Evolutionary conservation across 345 rosid species (phyloP), one percentile per base, ranked within the genome.

Genomic region (Odontarrhena argentea): DNA sequence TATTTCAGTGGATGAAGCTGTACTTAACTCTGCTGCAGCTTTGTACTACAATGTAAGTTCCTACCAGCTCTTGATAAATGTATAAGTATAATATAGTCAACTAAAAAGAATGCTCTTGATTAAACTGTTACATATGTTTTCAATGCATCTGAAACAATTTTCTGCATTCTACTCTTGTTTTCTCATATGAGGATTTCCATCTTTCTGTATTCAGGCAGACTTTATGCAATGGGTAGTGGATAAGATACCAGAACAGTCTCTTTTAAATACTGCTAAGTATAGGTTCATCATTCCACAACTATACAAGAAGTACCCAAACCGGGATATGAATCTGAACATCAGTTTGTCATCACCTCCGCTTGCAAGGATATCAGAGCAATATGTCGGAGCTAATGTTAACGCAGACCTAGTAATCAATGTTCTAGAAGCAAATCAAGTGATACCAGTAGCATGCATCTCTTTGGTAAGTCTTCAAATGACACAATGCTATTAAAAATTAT

Each of bases 391-490:
- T 57, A 81, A 82, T n/a, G 85, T 94, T 43, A 74, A 80, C 71
- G 80, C 81, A 5, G 87, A 86, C 75, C 76, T 90, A 78, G 75
- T 87, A 71, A 87, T 90, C 61, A 78, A 90, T 74, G 96, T 94
- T 64, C 63, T 87, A 73, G 84, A 87, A 69, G 83, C 70, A 53
- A 77, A 71, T 51, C 67, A 84, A 78, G 88, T 78, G 35, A 85
- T 90, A 81, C 92, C 99, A 26, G 99, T 94, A 68, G 96, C 86
- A 24, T 90, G 97, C 85, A 87, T 94, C 79, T 85, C 96, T 42
- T 62, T 90, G 89, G 98, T 90, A 76, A 74, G 89, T 43, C 67
- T 18, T 60, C 18, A 10, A 32, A 37, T 26, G 42, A 67, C 26
- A 32, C 14, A 37, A 24, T 22, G 24, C 2, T 43, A 8, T 58